These are phyloP conservation scores for Tilletia caries DNA, from an alignment of 1,284 basidiomycete species.

Conservation along the genomic window DNA sequence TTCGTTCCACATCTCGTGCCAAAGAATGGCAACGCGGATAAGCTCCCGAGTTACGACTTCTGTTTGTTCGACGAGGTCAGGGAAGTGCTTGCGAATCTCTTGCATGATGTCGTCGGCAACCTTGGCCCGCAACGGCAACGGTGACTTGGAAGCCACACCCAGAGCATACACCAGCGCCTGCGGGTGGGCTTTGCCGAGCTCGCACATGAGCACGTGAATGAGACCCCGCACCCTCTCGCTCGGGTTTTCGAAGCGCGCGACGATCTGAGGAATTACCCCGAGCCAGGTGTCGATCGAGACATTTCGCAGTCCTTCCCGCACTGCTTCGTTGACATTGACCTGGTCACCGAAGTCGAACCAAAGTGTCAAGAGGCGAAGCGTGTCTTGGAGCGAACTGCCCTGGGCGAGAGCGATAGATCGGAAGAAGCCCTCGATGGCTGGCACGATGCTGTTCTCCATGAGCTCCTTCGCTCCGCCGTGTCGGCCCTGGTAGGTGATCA, in stretches of 20 bases:
- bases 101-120: conserved; percentile 88
- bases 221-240: conserved; percentile 80
- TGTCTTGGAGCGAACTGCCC: conserved; percentile 91
- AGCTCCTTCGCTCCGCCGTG: conserved; percentile 65
- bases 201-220: conserved; percentile 83
- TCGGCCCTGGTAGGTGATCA: conserved; percentile 61
- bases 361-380: conserved; percentile 83
- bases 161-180: conserved; percentile 96
- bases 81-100: conserved; percentile 88
- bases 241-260: conserved; percentile 95
- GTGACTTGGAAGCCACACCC: conserved; percentile 97
- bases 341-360: conserved; percentile 99
- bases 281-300: conserved; percentile 98
- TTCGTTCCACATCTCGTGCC: conserved; percentile 99
- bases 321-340: conserved; percentile 83
- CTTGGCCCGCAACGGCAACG: conserved; percentile 74
- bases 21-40: conserved; percentile 94
- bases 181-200: conserved; percentile 93
- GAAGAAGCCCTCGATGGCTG: conserved; percentile 92
- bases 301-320: conserved; percentile 79
- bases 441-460: conserved; percentile 82
- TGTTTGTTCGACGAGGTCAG: conserved; percentile 85
- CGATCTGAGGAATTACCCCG: conserved; percentile 98
- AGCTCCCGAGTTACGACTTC: conserved; percentile 87
- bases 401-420: conserved; percentile 81